These are phyloP conservation scores for Geotrichum ghanense DNA, from an alignment of 805 yeast genomes.

Conservation along the genomic window DNA sequence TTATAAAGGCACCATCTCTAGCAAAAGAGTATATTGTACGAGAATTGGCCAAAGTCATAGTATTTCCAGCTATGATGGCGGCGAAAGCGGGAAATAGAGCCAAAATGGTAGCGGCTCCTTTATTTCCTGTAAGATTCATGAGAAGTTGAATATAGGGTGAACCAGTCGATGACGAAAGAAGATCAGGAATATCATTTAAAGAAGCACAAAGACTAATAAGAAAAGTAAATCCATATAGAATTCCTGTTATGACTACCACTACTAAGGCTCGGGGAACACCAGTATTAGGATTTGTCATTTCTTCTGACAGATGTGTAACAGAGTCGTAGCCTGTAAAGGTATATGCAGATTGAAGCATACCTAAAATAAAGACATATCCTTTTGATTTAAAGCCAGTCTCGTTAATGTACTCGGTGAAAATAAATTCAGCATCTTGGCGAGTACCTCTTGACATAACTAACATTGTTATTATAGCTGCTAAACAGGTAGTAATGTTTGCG, in stretches of 20 bases:
- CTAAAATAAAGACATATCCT: constrained; percentile 15
- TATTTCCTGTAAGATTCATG: constrained; percentile 13
- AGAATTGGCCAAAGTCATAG: constrained; percentile 28
- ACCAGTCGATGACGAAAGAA: constrained; percentile 13
- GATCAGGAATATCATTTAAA: constrained; percentile 14
- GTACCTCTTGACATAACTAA: background rate
- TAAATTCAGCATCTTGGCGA: background rate
- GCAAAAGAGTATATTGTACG: constrained; percentile 54
- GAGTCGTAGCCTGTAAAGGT: constrained; percentile 58
- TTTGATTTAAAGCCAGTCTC: constrained; percentile 9
- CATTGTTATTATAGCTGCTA: background rate
- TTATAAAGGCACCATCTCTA: constrained; percentile 45
- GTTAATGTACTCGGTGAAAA: constrained; percentile 2
- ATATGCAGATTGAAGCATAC: constrained; percentile 13
- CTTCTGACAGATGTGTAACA: constrained; percentile 55
- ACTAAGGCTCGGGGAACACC: constrained; percentile 47
- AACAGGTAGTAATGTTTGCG: background rate
- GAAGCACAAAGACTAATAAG: constrained; percentile 16
- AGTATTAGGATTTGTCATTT: constrained; percentile 44
- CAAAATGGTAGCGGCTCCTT: constrained; percentile 16
- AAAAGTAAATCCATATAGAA: constrained; percentile 17
- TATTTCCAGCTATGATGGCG: constrained; percentile 12
- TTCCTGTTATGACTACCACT: constrained; percentile 36
- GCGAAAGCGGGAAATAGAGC: constrained; percentile 7
- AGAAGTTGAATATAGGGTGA: constrained; percentile 18